Base-by-base conservation (phyloP, 2,329 filamentous ascomycete species). In the Penicillium sp. region DNA sequence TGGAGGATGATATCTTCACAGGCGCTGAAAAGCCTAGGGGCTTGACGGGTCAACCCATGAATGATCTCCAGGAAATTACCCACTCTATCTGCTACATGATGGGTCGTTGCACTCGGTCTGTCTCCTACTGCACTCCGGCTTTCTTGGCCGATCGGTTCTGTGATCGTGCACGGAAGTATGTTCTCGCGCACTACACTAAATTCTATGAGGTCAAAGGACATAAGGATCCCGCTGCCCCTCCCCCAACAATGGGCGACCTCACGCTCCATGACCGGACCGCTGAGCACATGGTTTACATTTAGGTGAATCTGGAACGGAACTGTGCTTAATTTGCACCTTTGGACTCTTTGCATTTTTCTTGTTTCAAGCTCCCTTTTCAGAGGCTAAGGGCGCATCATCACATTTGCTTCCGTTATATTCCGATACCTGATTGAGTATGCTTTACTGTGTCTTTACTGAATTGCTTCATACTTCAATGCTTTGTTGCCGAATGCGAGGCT, bases 1-100 rank as follows among this genome's bases (percentile, higher is more conserved):
- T 86, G 5, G 72, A 86, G 5, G 86, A 90, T 62, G 86, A 90
- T 70, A 84, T 90, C 48, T 90, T 90, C 75, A 52, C 49, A 0
- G 1, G 16, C n/a, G n/a, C 3, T 1, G 9, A 29, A 3, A 29
- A 29, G 27, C 27, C 9, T 39, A 52, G 31, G 27, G 26, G 39
- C 0, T 21, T 48, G 3, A 22, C 24, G 3, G 6, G 6, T 6
- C 56, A 52, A 27, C 9, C 29, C 6, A 31, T 58, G 3, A 62
- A 67, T 29, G 29, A 48, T 7, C 16, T 66, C 3, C 63, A 67
- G 22, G 56, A 60, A 39, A 21, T 66, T 8, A 66, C 63, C 4
- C 57, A 66, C 39, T 58, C 51, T n/a, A 66, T 67, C 21, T 67
- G 60, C n/a, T 67, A 66, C 50, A 52, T 67, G 60, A 67, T 67